Base-by-base conservation (phyloP, 23 red algal genomes). In the Agarophyton chilense region DNA sequence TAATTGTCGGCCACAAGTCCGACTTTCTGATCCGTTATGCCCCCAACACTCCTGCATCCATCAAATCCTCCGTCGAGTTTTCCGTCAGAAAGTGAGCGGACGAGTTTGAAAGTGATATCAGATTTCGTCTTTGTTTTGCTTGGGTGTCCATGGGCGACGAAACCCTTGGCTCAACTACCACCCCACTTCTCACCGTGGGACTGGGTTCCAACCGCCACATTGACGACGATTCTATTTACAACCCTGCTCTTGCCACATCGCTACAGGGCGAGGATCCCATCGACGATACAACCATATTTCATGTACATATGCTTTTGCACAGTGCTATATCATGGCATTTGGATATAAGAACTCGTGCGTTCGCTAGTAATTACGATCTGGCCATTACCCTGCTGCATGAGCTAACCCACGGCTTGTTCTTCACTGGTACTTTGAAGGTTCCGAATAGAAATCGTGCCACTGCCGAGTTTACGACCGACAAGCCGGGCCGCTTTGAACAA, bases 331-430 rank as follows among this genome's bases (percentile, higher is more conserved):
- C 42, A 16, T 94, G 91, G 91, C 91, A 94, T 63, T 81, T 60
- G 10, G 58, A 57, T 47, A 67, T 44, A 6, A 32, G 7, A 8
- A 65, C 56, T 28, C 66, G 56, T 1, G 81, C 80, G 0, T 72
- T 76, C 2, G 17, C 5, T 12, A 24, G 55, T n/a, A 76, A 62
- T 22, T 89, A 62, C 39, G 91, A 94, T 61, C 58, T 94, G 29
- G 64, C 80, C 28, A 94, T 82, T 5, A 88, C 83, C 60, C 49
- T 86, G 9, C 21, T 94, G 72, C 91, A 87, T 44, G 81, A 94
- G 70, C 70, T 94, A 17, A 79, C 80, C 4, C 81, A 81, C 25
- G 91, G 91, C 18, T 78, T 94, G 67, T 84, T 84, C 58, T 94
- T 94, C 57, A 64, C 81, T 8, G 91, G 91, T 24, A 79, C 54